A percentile compares a stretch with the other conserved stretches of the same genome.
phyloP scores from a whole-genome alignment of 306 rosid genomes.

The Nissolia schottii region DNA sequence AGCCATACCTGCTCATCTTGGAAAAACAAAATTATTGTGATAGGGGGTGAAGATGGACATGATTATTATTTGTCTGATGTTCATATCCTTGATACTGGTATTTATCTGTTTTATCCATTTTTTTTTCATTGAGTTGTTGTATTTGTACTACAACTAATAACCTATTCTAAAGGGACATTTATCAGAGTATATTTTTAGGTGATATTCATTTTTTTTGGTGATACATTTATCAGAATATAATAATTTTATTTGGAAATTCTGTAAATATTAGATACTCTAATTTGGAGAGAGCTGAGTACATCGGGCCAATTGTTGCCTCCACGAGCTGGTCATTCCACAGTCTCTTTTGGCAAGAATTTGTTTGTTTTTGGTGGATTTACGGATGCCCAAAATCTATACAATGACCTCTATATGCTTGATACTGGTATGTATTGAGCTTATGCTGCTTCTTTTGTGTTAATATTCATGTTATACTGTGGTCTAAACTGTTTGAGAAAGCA shows the following conservation, averaged over 20 bases:
- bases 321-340: conserved; percentile 94
- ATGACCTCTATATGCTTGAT: conserved; percentile 82
- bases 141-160: not conserved
- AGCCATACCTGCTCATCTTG: conserved; percentile 96
- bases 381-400: conserved; percentile 86
- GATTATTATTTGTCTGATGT: conserved; percentile 91
- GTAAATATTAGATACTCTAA: conserved; percentile 64
- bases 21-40: conserved; percentile 77
- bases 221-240: conserved; percentile 1
- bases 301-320: conserved; percentile 79
- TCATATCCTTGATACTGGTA: conserved; percentile 95
- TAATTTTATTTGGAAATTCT: conserved; percentile 29
- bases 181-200: conserved; percentile 6
- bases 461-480: not conserved
- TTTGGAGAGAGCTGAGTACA: conserved; percentile 86
- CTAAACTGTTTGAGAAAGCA: not conserved
- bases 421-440: conserved; percentile 57
- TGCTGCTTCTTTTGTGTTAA: not conserved
- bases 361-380: conserved; percentile 98
- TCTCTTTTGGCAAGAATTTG: conserved; percentile 79
- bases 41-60: conserved; percentile 90
- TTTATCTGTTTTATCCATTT: not conserved
- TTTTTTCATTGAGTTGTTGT: not conserved
- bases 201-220: too few relatives aligned
- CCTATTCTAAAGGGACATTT: not conserved